Evolutionary conservation across 2,329 filamentous ascomycete species (phyloP), one percentile per base, ranked within the genome.

Genomic region (Hirsutella thompsonii): DNA sequence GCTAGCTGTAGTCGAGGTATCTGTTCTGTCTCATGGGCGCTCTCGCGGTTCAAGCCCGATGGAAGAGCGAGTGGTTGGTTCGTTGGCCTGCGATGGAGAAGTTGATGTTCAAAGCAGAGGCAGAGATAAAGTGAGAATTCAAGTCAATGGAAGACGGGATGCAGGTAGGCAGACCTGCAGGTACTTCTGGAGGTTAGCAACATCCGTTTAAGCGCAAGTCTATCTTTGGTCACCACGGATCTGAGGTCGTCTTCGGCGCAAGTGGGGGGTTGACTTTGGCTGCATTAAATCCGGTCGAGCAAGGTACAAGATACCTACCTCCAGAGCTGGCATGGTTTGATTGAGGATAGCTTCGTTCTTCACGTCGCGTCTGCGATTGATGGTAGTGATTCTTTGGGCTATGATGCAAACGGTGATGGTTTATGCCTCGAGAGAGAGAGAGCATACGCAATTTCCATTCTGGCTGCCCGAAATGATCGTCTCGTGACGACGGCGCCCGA

Each of bases 251-350:
- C 32, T 34, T 8, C 32, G 32, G 32, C 14, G 14, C 32, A 16
- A 47, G 53, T 47, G 30, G 47, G 36, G 34, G 19, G n/a, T 18
- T 20, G 18, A 19, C 11, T 9, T 14, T 18, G 9, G 18, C 35
- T 5, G 14, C 35, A 2, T 20, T 36, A 20, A 20, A 18, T 14
- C 8, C 20, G 18, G 35, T 5, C 19, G 19, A 8, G n/a, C 14
- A 8, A n/a, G 14, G 32, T 16, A 18, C 32, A 34, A 26, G 23
- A 11, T 26, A 26, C 23, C 23, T 26, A 26, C 6, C 23, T 26
- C 11, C 23, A 26, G n/a, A n/a, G n/a, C n/a, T n/a, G n/a, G n/a
- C n/a, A n/a, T n/a, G n/a, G n/a, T n/a, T n/a, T n/a, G n/a, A n/a
- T n/a, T n/a, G n/a, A n/a, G n/a, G n/a, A n/a, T n/a, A n/a, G n/a